These are phyloP conservation scores for Malus sieversii DNA, from an alignment of 306 rosid genomes.

Conservation along the genomic window DNA sequence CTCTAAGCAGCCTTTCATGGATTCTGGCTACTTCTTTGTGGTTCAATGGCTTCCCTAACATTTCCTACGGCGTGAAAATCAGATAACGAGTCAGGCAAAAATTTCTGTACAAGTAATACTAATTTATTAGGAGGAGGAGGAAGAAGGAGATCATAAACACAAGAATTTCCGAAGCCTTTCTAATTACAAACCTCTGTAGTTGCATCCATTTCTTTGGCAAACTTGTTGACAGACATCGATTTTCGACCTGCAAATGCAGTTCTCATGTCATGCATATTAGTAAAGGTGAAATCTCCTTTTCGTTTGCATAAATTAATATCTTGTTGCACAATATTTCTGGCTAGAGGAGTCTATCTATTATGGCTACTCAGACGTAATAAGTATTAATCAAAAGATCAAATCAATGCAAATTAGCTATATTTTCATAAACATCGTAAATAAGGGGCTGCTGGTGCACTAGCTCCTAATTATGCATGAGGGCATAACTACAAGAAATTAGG, in stretches of 20 bases:
- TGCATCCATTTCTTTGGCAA: constrained; percentile 24
- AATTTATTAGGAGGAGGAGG: background rate
- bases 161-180: background rate
- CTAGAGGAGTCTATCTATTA: too few relatives aligned
- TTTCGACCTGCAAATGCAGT: constrained; percentile 40
- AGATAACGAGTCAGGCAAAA: background rate
- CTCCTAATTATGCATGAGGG: background rate
- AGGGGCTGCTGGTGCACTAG: background rate
- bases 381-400: background rate
- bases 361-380: background rate
- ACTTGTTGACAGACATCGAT: constrained; percentile 27
- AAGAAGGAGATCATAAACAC: background rate
- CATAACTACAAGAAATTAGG: background rate
- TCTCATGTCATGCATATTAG: background rate
- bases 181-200: constrained; percentile 6
- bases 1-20: constrained; percentile 76
- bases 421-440: background rate
- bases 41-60: constrained; percentile 5
- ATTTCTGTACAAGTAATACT: background rate
- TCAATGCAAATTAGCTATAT: background rate
- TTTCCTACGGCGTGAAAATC: background rate
- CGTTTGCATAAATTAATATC: background rate
- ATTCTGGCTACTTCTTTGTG: constrained; percentile 35
- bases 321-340: background rate
- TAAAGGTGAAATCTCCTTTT: background rate